Evolutionary conservation across 2,329 filamentous ascomycete genomes (phyloP), one percentile per base, ranked within the genome.

Genomic region (Simplicillium sp.): DNA sequence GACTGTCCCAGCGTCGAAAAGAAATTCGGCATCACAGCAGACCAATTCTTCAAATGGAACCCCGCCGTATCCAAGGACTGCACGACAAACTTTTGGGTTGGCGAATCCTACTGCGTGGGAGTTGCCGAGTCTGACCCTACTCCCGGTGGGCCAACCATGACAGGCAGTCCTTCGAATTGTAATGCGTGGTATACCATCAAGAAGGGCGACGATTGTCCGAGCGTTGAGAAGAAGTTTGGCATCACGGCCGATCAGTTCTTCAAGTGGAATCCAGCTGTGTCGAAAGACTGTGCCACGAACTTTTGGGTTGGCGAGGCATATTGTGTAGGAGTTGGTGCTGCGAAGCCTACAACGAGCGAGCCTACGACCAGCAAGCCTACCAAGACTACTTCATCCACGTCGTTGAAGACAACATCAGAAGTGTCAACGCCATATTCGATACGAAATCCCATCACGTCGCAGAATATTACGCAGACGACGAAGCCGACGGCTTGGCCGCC

Each of bases 31-130:
- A 54, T 56, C 46, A 56, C 48, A 4, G 33, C 14, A n/a, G 48
- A 36, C 29, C 38, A 56, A 44, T 55, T 57, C 36, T 29, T 51
- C n/a, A 36, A 40, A 9, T 56, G 50, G 52, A 54, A 58, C 32
- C 54, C 54, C 7, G 50, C 43, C 13, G 46, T 58, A 12, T 51
- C 48, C 4, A 29, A 29, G 7, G 52, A 59, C 45, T 57, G 54
- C 46, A 12, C 29, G 4, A 48, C 39, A 17, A 55, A 55, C 46
- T 54, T 55, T 37, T 48, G 46, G 49, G 29, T 39, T 7, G 46
- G 38, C 4, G 36, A 56, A 8, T 42, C 50, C 3, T 59, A 58
- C 43, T 58, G 56, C 35, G 53, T 58, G 9, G 40, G 54, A 12
- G 34, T 46, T 9, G 42, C 45, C 14, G 17, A 41, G 7, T n/a